phyloP scores from a whole-genome alignment of 495 filamentous ascomycete genomes.

The Aspergillus steynii region DNA sequence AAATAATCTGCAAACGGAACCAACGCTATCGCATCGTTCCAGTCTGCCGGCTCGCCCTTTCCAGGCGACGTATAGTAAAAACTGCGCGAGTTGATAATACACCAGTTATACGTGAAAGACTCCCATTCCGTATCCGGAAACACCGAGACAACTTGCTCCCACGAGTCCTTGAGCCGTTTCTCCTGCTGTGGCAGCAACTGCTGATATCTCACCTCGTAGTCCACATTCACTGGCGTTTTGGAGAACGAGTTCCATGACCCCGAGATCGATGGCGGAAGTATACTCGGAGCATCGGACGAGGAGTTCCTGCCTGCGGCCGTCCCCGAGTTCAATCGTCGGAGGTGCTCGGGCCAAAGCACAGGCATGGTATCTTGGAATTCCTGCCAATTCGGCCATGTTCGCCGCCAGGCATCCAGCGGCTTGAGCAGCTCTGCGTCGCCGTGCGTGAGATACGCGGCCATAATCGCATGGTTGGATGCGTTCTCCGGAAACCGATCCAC shows the following conservation, averaged over 20 bases:
- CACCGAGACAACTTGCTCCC: constrained; percentile 45
- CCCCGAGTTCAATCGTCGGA: constrained; percentile 9
- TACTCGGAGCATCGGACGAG: neutral
- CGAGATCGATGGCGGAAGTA: constrained; percentile 35
- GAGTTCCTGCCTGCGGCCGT: neutral
- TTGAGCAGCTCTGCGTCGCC: constrained; percentile 20
- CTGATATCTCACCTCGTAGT: constrained; percentile 30
- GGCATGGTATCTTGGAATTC: constrained; percentile 63
- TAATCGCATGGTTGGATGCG: constrained; percentile 61
- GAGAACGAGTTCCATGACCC: constrained; percentile 27
- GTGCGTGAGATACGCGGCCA: constrained; percentile 64
- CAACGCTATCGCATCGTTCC: constrained; percentile 69
- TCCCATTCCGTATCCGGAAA: constrained; percentile 50
- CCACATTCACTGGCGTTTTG: constrained; percentile 8
- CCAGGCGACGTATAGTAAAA: constrained; percentile 64
- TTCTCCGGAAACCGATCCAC: constrained; percentile 41
- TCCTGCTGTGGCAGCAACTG: constrained; percentile 59
- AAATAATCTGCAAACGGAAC: constrained; percentile 81
- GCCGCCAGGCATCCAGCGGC: constrained; percentile 54
- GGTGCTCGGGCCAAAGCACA: constrained; percentile 55
- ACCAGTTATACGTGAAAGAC: constrained; percentile 66
- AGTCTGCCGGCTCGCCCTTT: constrained; percentile 42
- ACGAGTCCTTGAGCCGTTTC: constrained; percentile 60
- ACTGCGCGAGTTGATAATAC: constrained; percentile 72
- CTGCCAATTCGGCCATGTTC: constrained; percentile 56